Evolutionary conservation across 495 filamentous ascomycete genomes (phyloP).

Genomic region (Tuber microsphaerosporum): DNA sequence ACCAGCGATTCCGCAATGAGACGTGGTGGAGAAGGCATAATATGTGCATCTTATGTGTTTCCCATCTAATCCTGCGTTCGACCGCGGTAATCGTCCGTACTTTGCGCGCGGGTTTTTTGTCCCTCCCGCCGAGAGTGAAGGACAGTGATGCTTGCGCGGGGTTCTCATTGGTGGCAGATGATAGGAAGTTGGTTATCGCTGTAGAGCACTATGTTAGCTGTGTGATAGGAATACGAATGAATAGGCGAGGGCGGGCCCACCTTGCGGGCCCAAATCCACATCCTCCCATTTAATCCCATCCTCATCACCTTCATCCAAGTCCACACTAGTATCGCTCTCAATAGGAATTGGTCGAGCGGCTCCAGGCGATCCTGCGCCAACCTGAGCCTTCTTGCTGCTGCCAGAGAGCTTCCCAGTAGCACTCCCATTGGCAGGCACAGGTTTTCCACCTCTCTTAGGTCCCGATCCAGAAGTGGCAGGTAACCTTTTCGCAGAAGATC

Average conservation of each 20-base stretch:
- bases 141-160: slow-evolving; percentile 13
- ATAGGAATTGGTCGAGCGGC: not conserved
- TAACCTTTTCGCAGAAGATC: not conserved
- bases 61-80: slow-evolving; percentile 64
- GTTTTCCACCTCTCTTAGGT: not conserved
- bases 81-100: slow-evolving; percentile 58
- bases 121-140: slow-evolving; percentile 22
- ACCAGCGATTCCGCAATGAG: slow-evolving; percentile 74
- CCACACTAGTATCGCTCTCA: slow-evolving; percentile 6
- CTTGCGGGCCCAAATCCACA: slow-evolving; percentile 48
- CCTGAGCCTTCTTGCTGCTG: not conserved
- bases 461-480: not conserved
- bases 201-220: slow-evolving; percentile 23
- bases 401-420: not conserved
- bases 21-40: slow-evolving; percentile 73
- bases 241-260: slow-evolving; percentile 15
- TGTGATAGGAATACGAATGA: slow-evolving; percentile 16
- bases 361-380: not conserved
- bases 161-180: slow-evolving; percentile 26
- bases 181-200: slow-evolving; percentile 31
- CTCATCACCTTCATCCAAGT: slow-evolving; percentile 44
- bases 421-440: not conserved
- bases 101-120: slow-evolving; percentile 40
- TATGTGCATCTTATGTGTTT: slow-evolving; percentile 79
- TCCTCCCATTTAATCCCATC: slow-evolving; percentile 69